Conservation (phyloP, 1,139 yeast genomes). For the Tardiomyces depauwii region DNA sequence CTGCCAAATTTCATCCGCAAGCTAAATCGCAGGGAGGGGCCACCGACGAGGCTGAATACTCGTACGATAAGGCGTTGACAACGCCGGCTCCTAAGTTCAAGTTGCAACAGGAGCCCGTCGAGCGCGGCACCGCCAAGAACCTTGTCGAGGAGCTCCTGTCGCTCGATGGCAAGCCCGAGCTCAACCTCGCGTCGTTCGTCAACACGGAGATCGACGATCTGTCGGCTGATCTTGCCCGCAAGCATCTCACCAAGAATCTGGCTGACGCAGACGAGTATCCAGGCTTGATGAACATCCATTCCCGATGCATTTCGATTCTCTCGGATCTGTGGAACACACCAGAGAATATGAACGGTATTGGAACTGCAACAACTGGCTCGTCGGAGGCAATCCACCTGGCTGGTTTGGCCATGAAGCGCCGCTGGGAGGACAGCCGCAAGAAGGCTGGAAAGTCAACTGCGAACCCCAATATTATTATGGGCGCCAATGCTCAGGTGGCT, state of each 20-base stretch:
- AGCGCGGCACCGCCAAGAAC: conserved; percentile 43
- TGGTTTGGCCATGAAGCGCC: conserved; percentile 83
- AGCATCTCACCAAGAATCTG: conserved; percentile 73
- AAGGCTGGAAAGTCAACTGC: conserved; percentile 47
- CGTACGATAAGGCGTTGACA: conserved; percentile 5
- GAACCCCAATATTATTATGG: conserved; percentile 84
- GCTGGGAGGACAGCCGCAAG: conserved; percentile 63
- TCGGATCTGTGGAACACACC: conserved; percentile 79
- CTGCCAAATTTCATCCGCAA: neutral
- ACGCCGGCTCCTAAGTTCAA: conserved; percentile 30
- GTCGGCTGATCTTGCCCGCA: conserved; percentile 42
- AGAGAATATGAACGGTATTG: conserved; percentile 44
- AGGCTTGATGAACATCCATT: conserved; percentile 65
- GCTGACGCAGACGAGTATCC: conserved; percentile 96
- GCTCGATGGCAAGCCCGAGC: conserved; percentile 73
- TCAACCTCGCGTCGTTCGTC: conserved; percentile 84
- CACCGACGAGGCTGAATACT: neutral
- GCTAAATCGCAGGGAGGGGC: neutral
- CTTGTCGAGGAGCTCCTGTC: conserved; percentile 62
- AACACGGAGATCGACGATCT: conserved; percentile 54
- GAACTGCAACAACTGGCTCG: conserved; percentile 90
- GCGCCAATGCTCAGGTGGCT: conserved; percentile 92
- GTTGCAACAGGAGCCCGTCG: conserved; percentile 48
- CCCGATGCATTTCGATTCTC: conserved; percentile 71
- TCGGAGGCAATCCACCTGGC: conserved; percentile 92